Conservation (phyloP, 208 protist species). For the Zelonia costaricensis region DNA sequence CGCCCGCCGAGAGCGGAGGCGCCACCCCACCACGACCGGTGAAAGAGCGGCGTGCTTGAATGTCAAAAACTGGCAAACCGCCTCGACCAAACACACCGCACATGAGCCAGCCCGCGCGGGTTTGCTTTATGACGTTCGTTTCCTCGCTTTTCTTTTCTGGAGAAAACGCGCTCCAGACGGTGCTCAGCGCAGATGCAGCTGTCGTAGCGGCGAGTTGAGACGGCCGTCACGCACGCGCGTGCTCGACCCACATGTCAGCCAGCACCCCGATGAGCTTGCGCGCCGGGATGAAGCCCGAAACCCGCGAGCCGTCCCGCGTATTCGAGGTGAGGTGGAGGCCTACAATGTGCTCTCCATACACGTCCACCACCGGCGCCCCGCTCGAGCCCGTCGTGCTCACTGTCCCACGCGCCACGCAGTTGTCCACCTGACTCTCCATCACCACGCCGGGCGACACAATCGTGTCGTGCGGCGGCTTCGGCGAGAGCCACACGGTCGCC, state of each 20-base stretch:
- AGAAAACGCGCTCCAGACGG: too few species aligned
- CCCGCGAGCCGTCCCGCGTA: constrained; percentile 74
- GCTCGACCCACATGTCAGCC: constrained; percentile 66
- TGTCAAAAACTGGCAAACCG: too few species aligned
- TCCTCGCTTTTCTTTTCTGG: too few species aligned
- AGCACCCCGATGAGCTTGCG: constrained; percentile 73
- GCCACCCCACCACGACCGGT: too few species aligned
- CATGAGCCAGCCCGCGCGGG: too few species aligned
- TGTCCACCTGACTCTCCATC: constrained; percentile 48
- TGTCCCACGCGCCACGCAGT: constrained; percentile 66
- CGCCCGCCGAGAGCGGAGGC: too few species aligned
- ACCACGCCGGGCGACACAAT: constrained; percentile 83
- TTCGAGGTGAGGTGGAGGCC: constrained; percentile 86
- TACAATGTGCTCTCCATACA: constrained; percentile 77
- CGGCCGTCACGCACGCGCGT: constrained; percentile 20
- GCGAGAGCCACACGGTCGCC: constrained; percentile 76
- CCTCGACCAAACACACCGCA: too few species aligned
- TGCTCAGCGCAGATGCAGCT: too few species aligned
- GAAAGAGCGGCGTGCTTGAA: too few species aligned
- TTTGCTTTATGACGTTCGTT: too few species aligned
- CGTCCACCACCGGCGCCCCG: constrained; percentile 81
- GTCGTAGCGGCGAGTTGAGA: too few species aligned
- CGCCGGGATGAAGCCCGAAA: constrained; percentile 75
- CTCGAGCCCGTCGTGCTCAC: constrained; percentile 85
- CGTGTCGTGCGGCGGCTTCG: constrained; percentile 73